Evolutionary conservation across 768 basidiomycete genomes (phyloP), one percentile per base, ranked within the genome.

Genomic region (Thelephora ganbajun): DNA sequence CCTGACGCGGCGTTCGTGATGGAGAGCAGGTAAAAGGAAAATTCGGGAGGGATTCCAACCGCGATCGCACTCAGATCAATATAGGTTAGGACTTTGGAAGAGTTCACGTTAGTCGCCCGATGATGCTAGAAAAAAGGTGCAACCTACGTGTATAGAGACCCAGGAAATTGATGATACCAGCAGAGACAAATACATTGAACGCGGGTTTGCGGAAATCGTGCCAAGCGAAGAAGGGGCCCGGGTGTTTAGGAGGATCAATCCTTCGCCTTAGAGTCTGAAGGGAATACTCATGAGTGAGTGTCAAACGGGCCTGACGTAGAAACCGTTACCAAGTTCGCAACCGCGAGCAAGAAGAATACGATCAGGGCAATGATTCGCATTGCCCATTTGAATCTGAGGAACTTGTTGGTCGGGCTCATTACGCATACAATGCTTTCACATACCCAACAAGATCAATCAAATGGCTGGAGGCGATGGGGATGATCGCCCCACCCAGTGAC

Each of bases 361-460:
- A 84, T 73, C 51, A 85, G 77, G 2, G 76, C 83, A 36, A 85
- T 61, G 33, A 80, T 73, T 11, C 85, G 70, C 70, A 83, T 75
- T 0, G 84, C 82, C 85, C 84, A 88, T 51, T 67, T 66, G 60
- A 87, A 88, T 14, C 83, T 86, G 36, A 13, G 11, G 26, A 9
- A 30, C 9, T 30, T 9, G 9, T 30, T 4, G 26, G 26, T 30
- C 26, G 9, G 4, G 26, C 26, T 30, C 26, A 30, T 30, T 9
- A 9, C 26, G 26, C 5, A 4, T 9, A 30, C 26, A 9, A 30
- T 30, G 26, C 26, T 9, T 9, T 30, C 5, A 66, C 71, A 12
- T 57, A 76, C 80, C 80, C 79, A 2, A 82, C 68, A 47, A 59
- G 50, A 0, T 67, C 62, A 39, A 84, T 66, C 18, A 85, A 64